These are phyloP conservation scores for Pseudogymnoascus sp. DNA, from an alignment of 2,329 filamentous ascomycete species.

Conservation along the genomic window DNA sequence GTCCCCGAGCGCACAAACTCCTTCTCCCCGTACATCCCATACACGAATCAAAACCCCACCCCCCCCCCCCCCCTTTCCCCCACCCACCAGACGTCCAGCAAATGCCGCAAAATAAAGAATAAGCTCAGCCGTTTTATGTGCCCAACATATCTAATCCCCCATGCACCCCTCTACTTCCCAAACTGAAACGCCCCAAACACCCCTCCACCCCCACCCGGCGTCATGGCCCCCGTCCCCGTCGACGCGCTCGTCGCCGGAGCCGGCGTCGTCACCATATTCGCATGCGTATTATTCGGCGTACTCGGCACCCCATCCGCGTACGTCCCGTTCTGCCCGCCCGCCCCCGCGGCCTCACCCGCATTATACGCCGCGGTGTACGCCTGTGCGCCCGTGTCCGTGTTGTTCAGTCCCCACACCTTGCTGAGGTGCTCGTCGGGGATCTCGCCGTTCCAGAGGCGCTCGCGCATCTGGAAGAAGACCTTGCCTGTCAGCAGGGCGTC, in stretches of 20 bases:
- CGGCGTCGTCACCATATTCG: conserved; percentile 36
- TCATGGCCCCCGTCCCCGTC: conserved; percentile 59
- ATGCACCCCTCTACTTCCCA: conserved; percentile 13
- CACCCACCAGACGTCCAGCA: neutral
- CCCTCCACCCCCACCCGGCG: conserved; percentile 65
- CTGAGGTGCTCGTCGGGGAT: conserved; percentile 77
- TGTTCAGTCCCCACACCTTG: conserved; percentile 88
- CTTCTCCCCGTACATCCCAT: neutral
- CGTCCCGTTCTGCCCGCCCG: conserved; percentile 43
- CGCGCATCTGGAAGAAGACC: conserved; percentile 89
- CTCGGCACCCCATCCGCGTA: conserved; percentile 45
- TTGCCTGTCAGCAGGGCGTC: conserved; percentile 89
- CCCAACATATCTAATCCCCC: neutral
- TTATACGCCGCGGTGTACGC: conserved; percentile 30
- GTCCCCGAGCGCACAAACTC: neutral
- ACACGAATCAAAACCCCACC: neutral
- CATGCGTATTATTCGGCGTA: conserved; percentile 65
- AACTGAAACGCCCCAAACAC: conserved; percentile 62
- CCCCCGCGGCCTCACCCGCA: conserved; percentile 40
- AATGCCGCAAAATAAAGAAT: neutral
- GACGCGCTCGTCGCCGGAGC: conserved; percentile 45
- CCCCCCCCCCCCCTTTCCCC: neutral
- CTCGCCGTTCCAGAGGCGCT: conserved; percentile 75
- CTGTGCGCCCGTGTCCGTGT: conserved; percentile 47
- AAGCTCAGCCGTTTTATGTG: neutral